Conservation (phyloP, 257 asterid species). For the Solanum rostratum region DNA sequence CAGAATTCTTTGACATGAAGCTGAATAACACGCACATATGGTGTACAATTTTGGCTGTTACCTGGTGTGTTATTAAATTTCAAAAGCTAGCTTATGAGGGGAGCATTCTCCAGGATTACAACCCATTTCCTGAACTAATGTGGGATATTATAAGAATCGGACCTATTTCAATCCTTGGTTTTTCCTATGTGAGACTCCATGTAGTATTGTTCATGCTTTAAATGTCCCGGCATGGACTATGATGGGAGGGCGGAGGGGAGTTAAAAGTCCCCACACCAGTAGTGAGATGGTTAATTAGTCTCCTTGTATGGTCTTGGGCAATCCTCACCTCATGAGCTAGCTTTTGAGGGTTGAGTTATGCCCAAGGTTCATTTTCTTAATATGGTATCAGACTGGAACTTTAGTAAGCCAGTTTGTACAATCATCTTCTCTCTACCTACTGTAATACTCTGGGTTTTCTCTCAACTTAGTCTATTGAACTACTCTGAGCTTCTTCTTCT, state of each 20-base stretch:
- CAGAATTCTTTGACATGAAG: not conserved
- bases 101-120: not conserved
- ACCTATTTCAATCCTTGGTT: not conserved
- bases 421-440: not conserved
- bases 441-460: not conserved
- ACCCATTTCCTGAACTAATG: not conserved
- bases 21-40: not conserved
- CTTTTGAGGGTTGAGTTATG: not conserved
- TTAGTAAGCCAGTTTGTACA: not conserved
- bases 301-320: not conserved
- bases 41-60: not conserved
- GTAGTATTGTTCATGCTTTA: not conserved
- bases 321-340: not conserved
- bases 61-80: not conserved
- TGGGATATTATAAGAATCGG: not conserved
- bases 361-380: not conserved
- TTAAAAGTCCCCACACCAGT: not conserved
- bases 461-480: not conserved
- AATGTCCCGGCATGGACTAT: not conserved
- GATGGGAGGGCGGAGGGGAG: not conserved
- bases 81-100: not conserved
- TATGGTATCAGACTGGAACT: not conserved
- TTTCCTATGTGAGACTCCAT: not conserved
- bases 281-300: not conserved
- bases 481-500: not conserved